These are phyloP conservation scores for Luvunga scandens DNA, from an alignment of 345 rosid genomes.

Conservation along the genomic window DNA sequence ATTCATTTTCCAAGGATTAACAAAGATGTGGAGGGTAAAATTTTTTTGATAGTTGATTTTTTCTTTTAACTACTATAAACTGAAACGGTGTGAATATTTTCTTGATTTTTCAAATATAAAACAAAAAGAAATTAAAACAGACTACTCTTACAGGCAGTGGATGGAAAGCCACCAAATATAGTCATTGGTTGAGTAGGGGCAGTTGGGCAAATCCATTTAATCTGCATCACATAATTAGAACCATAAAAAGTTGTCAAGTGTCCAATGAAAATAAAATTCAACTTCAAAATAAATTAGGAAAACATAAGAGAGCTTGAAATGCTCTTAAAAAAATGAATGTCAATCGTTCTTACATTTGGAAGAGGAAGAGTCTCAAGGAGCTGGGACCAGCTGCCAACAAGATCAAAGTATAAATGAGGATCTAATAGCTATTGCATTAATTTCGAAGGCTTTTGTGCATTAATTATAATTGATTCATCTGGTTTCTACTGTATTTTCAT, in stretches of 20 bases:
- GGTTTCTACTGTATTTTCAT: neutral
- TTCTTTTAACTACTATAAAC: neutral
- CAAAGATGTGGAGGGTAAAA: neutral
- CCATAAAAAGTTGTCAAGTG: constrained; percentile 6
- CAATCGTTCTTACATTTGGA: constrained; percentile 66
- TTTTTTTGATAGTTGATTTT: neutral
- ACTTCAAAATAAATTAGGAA: neutral
- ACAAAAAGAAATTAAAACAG: neutral
- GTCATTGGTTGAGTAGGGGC: constrained; percentile 89
- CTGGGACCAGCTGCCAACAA: constrained; percentile 95
- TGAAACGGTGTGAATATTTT: neutral
- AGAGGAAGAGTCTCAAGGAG: constrained; percentile 91
- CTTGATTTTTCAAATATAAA: neutral
- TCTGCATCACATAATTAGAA: constrained; percentile 42
- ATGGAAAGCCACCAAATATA: constrained; percentile 93
- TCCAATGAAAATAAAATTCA: neutral
- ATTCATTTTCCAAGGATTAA: constrained; percentile 8
- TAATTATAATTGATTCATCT: neutral
- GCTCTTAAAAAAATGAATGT: neutral
- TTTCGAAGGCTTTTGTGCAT: neutral
- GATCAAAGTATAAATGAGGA: constrained; percentile 25
- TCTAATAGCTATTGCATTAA: constrained; percentile 6
- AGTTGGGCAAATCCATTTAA: constrained; percentile 99
- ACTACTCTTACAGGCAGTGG: constrained; percentile 83
- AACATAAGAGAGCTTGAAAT: neutral